A percentile compares a stretch with the other conserved stretches of the same genome.
These are phyloP conservation scores for Choanephora cucurbitarum DNA, from an alignment of 371 early-diverging fungal species.

Conservation along the genomic window DNA sequence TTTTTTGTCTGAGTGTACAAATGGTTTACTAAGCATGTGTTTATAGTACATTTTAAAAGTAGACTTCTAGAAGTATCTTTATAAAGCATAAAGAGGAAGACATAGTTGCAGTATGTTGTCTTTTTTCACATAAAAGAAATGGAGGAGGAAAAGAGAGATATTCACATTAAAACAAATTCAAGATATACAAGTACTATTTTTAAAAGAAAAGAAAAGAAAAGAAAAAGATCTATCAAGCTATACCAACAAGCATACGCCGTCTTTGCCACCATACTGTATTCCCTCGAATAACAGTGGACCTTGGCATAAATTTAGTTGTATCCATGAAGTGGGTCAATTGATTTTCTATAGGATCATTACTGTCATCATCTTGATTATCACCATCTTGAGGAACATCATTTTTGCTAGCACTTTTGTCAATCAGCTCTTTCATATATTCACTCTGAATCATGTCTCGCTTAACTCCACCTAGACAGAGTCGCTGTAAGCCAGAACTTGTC, in stretches of 20 bases:
- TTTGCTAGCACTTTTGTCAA: constrained; percentile 36
- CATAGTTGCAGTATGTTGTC: too few relatives aligned
- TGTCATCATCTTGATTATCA: constrained; percentile 11
- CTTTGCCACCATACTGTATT: constrained; percentile 53
- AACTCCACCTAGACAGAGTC: constrained; percentile 42
- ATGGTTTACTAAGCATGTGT: too few relatives aligned
- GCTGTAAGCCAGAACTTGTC: constrained; percentile 27
- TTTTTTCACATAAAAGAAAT: too few relatives aligned
- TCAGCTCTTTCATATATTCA: constrained; percentile 22
- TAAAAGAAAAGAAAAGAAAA: neutral
- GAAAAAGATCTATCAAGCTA: constrained; percentile 8
- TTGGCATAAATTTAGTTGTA: constrained; percentile 34
- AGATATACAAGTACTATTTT: neutral
- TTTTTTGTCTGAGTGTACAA: too few relatives aligned
- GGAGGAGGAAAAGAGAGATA: neutral
- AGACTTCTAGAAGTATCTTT: too few relatives aligned
- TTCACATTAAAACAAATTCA: neutral
- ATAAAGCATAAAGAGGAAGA: too few relatives aligned
- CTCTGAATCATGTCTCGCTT: constrained; percentile 35
- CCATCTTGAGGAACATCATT: constrained; percentile 19
- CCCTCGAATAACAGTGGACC: constrained; percentile 40
- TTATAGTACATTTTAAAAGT: too few relatives aligned
- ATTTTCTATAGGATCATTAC: constrained; percentile 9
- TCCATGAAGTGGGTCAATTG: constrained; percentile 19
- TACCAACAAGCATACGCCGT: constrained; percentile 13